Evolutionary conservation across 768 basidiomycete species (phyloP), one percentile per base, ranked within the genome.

Genomic region (Cyclocybe cylindracea): DNA sequence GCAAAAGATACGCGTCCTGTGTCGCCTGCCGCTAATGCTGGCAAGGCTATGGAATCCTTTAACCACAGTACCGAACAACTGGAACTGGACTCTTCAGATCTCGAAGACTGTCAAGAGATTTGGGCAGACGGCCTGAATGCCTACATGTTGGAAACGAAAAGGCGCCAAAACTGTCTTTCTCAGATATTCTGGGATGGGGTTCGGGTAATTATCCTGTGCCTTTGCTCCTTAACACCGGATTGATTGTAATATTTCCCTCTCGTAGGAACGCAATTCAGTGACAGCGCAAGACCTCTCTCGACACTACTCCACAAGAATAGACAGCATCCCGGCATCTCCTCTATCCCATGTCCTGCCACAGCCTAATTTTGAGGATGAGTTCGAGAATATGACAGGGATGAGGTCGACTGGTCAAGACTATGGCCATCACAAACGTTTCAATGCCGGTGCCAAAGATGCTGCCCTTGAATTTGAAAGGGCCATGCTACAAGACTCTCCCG

Each of bases 71-170:
- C 64, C 34, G 75, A 77, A 49, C 80, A 83, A 32, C 78, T 77
- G 31, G 69, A 71, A 36, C 70, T 80, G 10, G 68, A 71, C 9
- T 89, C 89, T 13, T 91, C 91, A 16, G 91, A 93, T 74, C 72
- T 93, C 55, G 89, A 91, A 29, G 91, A 91, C 53, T 90, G 85
- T 56, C 79, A 80, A 58, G 90, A 91, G 53, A 63, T 93, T 11
- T 93, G 91, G 91, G 70, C 74, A 39, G 77, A 73, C 19, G 89
- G 89, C 61, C 76, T 92, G 11, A 74, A 77, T 46, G 82, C 82
- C 50, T 93, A 92, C 60, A 75, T 83, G 46, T 63, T 85, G 31
- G 85, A 89, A 61, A 89, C 87, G 5, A 83, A 86, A 62, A 84
- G 84, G 63, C 82, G 89, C 44, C 82, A 84, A 66, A 82, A 79